Percentiles rank a stretch among this genome's conserved stretches.
These are phyloP conservation scores for Colletotrichum kahawae DNA, from an alignment of 2,329 filamentous ascomycete species.

Conservation along the genomic window DNA sequence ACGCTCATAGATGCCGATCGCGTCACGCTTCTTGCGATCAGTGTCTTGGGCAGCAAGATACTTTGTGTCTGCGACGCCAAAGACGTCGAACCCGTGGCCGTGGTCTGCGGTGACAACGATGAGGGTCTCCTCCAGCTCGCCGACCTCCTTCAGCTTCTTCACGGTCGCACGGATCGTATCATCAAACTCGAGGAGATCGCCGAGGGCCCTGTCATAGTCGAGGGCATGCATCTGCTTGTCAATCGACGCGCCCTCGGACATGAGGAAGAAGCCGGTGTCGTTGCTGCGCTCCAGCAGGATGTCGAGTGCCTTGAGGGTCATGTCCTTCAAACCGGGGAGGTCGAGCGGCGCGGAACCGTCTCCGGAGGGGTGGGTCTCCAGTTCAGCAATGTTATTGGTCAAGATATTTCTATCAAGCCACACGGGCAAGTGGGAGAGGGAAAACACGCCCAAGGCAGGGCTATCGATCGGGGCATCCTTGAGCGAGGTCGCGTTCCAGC, in stretches of 20 bases:
- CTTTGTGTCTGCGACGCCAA: constrained; percentile 79
- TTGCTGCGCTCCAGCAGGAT: constrained; percentile 70
- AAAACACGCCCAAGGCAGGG: constrained; percentile 80
- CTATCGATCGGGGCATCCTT: constrained; percentile 58
- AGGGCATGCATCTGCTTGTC: constrained; percentile 90
- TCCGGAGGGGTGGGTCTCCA: constrained; percentile 73
- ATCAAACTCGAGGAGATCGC: constrained; percentile 84
- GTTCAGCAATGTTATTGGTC: constrained; percentile 67
- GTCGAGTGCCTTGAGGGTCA: constrained; percentile 87
- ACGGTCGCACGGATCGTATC: constrained; percentile 81
- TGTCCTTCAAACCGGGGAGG: constrained; percentile 84
- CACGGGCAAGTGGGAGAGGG: constrained; percentile 74
- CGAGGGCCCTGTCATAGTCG: constrained; percentile 85
- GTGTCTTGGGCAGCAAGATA: constrained; percentile 71
- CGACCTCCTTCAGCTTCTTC: constrained; percentile 67
- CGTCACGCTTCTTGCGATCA: constrained; percentile 76
- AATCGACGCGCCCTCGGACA: constrained; percentile 84
- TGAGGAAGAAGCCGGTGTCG: constrained; percentile 82
- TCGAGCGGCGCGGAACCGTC: constrained; percentile 69
- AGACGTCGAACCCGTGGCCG: constrained; percentile 89
- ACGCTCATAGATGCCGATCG: constrained; percentile 74
- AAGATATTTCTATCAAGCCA: constrained; percentile 89
- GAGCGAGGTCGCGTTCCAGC: constrained; percentile 76
- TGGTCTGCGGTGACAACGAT: constrained; percentile 86
- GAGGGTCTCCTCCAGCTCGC: constrained; percentile 75